Evolutionary conservation across 169 alveolate species (phyloP).

Genomic region (Eimeria necatrix): DNA sequence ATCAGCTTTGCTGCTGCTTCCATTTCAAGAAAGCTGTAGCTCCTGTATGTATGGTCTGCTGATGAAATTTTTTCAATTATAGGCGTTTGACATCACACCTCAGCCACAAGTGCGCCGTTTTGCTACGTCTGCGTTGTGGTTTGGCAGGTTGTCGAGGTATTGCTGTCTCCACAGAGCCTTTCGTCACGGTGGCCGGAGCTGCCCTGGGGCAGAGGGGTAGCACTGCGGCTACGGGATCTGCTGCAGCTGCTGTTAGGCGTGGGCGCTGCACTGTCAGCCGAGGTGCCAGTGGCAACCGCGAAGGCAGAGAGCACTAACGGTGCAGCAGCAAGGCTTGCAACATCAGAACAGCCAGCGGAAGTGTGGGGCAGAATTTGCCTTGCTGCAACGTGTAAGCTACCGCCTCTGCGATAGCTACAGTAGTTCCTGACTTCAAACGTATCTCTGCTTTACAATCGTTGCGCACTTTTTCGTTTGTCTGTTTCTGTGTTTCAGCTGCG

Average conservation of each 20-base stretch:
- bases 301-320: conserved; percentile 45
- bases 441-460: neutral
- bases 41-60: no score
- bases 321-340: conserved; percentile 9
- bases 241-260: conserved; percentile 73
- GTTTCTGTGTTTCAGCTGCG: conserved; percentile 39
- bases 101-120: neutral
- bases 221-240: conserved; percentile 63
- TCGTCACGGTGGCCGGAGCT: neutral
- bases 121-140: neutral
- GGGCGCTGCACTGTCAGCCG: conserved; percentile 38
- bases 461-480: neutral
- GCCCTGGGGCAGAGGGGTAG: conserved; percentile 29
- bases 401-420: neutral
- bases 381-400: conserved; percentile 33
- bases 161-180: conserved; percentile 3
- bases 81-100: neutral
- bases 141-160: conserved; percentile 36
- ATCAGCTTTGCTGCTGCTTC: neutral
- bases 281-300: conserved; percentile 19
- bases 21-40: no score
- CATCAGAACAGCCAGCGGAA: conserved; percentile 40
- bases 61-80: neutral
- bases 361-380: conserved; percentile 48
- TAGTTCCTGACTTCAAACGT: neutral